Percentiles rank a stretch among this genome's conserved stretches.
These are phyloP conservation scores for Zygotorulaspora chibaensis DNA, from an alignment of 805 yeast genomes.

Conservation along the genomic window DNA sequence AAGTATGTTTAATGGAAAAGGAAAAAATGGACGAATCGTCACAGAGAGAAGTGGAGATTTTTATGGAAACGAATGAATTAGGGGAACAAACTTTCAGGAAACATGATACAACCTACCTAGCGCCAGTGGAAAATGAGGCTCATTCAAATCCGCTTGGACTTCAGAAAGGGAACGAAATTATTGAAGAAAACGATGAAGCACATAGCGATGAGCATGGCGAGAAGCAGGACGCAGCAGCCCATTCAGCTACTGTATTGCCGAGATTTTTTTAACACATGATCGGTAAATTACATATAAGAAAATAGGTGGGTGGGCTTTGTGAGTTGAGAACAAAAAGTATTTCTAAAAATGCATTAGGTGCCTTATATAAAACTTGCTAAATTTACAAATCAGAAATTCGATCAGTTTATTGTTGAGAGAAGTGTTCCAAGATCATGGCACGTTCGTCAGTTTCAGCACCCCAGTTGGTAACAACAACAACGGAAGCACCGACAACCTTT, in stretches of 20 bases:
- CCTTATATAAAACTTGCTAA: constrained; percentile 4
- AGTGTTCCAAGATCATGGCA: constrained; percentile 91
- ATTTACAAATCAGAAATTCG: constrained; percentile 7
- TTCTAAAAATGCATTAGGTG: not conserved
- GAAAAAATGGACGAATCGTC: constrained; percentile 28
- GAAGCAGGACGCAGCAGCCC: not conserved
- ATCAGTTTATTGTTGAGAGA: constrained; percentile 71
- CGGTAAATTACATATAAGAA: too few species aligned
- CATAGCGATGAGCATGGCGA: not conserved
- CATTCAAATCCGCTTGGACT: not conserved
- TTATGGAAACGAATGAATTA: constrained; percentile 25
- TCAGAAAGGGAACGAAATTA: not conserved
- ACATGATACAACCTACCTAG: too few species aligned
- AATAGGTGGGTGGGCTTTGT: too few species aligned
- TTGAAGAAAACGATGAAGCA: not conserved
- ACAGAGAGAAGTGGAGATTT: constrained; percentile 21
- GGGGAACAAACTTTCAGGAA: constrained; percentile 1
- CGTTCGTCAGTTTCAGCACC: constrained; percentile 99
- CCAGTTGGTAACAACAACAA: constrained; percentile 99
- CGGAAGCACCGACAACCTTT: constrained; percentile 99
- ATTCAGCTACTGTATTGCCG: constrained; percentile 15
- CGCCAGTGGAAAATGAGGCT: not conserved
- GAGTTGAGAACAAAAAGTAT: constrained; percentile 4
- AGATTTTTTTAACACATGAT: constrained; percentile 14
- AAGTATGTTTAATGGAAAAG: constrained; percentile 36